Evolutionary conservation across 768 basidiomycete genomes (phyloP).

Genomic region (Paxillus involutus): DNA sequence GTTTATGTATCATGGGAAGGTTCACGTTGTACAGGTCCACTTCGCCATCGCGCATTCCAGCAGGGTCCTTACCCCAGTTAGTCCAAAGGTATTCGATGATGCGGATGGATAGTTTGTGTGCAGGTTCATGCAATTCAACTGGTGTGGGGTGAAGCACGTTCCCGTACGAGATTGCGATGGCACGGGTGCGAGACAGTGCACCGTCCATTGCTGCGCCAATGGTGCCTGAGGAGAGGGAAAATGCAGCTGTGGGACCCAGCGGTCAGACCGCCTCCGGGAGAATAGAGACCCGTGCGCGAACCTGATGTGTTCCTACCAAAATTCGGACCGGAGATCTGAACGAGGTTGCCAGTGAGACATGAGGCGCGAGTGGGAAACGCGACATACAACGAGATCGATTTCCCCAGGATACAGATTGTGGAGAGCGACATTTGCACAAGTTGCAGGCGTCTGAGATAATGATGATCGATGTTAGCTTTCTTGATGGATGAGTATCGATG

Average conservation of each 20-base stretch:
- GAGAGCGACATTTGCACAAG: conserved; percentile 87
- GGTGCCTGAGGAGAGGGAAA: conserved; percentile 88
- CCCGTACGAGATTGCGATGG: conserved; percentile 89
- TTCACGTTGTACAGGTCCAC: conserved; percentile 88
- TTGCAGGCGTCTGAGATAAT: conserved; percentile 72
- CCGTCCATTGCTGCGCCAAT: conserved; percentile 89
- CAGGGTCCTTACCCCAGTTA: conserved; percentile 78
- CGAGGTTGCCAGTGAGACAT: background rate
- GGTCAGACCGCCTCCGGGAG: conserved; percentile 1
- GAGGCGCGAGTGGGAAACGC: conserved; percentile 4
- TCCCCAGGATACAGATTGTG: conserved; percentile 84
- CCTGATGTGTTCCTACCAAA: conserved; percentile 83
- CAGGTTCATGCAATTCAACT: conserved; percentile 57
- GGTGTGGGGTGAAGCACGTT: conserved; percentile 73
- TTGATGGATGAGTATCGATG: conserved; percentile 19
- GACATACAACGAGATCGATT: conserved; percentile 84
- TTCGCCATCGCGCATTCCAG: conserved; percentile 56
- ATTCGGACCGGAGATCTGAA: conserved; percentile 83
- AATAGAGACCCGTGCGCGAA: conserved; percentile 31
- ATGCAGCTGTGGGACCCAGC: conserved; percentile 56
- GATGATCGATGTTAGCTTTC: conserved; percentile 4
- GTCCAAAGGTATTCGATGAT: conserved; percentile 78
- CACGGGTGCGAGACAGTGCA: conserved; percentile 64
- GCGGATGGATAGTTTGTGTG: conserved; percentile 62
- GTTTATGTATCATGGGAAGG: conserved; percentile 73